Conservation (phyloP, 306 rosid genomes). For the Trichosanthes truncata region DNA sequence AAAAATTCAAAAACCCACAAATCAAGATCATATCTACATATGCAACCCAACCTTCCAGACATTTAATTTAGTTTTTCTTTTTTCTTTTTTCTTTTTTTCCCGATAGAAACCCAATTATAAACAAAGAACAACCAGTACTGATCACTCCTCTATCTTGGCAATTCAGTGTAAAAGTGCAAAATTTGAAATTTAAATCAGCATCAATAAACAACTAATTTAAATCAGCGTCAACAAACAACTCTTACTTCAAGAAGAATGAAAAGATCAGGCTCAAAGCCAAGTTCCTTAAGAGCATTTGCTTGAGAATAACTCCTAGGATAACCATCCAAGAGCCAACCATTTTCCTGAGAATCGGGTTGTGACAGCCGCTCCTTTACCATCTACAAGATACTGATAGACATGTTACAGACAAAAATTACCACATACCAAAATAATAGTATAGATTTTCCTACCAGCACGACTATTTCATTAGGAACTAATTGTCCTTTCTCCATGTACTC, state of each 20-base stretch:
- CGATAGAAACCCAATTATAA: neutral
- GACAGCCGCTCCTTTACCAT: conserved; percentile 82
- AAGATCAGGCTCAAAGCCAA: conserved; percentile 61
- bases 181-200: neutral
- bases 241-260: conserved; percentile 77
- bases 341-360: conserved; percentile 49
- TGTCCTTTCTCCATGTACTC: conserved; percentile 77
- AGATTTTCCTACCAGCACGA: conserved; percentile 49
- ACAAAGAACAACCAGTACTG: neutral
- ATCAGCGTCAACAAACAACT: neutral
- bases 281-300: conserved; percentile 55
- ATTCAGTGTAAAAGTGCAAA: neutral
- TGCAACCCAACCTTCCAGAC: neutral
- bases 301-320: conserved; percentile 94
- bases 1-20: neutral
- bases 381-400: conserved; percentile 21
- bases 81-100: neutral
- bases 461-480: conserved; percentile 82
- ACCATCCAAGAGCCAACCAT: conserved; percentile 97
- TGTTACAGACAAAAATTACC: conserved; percentile 13
- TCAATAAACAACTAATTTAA: neutral
- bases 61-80: neutral
- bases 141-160: neutral
- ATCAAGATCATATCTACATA: neutral
- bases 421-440: conserved; percentile 8